These are phyloP conservation scores for Rhizopogon vulgaris DNA, from an alignment of 768 basidiomycete species.

Conservation along the genomic window DNA sequence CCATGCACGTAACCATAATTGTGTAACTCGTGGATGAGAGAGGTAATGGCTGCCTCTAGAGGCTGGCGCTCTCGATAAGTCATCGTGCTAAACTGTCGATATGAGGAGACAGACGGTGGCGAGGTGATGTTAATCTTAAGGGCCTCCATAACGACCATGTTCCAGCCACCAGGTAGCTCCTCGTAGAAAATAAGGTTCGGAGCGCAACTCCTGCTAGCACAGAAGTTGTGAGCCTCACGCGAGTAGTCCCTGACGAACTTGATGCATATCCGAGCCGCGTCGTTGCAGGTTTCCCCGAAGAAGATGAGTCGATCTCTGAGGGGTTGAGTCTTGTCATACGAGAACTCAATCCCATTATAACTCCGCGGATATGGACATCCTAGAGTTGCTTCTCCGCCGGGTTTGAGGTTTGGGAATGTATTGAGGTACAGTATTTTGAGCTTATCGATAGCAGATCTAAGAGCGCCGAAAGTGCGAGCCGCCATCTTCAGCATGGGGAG, in stretches of 20 bases:
- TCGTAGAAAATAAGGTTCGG: neutral
- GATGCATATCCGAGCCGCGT: neutral
- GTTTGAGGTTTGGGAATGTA: neutral
- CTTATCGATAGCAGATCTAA: neutral
- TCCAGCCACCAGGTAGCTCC: slow-evolving; percentile 2
- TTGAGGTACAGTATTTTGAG: neutral
- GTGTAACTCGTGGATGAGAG: neutral
- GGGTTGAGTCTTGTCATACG: neutral
- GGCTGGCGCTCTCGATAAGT: neutral
- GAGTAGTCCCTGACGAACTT: neutral
- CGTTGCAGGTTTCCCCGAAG: neutral
- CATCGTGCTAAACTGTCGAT: neutral
- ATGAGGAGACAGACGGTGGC: neutral
- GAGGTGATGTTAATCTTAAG: neutral
- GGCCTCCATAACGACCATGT: slow-evolving; percentile 5
- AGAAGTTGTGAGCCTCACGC: neutral
- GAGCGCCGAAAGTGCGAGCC: neutral
- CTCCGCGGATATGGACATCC: neutral
- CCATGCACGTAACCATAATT: neutral
- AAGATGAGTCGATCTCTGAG: neutral
- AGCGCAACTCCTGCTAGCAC: neutral
- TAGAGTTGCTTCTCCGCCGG: neutral
- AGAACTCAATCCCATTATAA: neutral
- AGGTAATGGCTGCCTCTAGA: neutral
- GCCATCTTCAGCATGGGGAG: neutral